Conservation (phyloP, 2,329 filamentous ascomycete genomes). For the Cladobotryum protrusum region DNA sequence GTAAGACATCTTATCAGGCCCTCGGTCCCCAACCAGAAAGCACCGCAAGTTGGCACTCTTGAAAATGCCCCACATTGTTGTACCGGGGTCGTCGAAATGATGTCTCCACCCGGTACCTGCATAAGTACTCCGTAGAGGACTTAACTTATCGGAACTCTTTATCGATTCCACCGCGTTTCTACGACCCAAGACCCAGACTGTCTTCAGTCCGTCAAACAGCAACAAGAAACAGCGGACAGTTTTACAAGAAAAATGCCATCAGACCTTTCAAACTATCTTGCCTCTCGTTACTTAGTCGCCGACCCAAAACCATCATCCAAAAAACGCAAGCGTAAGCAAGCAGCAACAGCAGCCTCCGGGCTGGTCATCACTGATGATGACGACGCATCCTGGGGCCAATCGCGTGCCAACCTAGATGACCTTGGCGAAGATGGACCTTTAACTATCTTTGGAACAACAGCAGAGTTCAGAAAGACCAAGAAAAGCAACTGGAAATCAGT, state of each 20-base stretch:
- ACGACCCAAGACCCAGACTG: neutral
- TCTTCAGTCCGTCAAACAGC: neutral
- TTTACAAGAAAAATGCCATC: slow-evolving; percentile 38
- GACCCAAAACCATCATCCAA: slow-evolving; percentile 49
- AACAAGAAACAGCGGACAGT: neutral
- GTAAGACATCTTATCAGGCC: slow-evolving; percentile 2
- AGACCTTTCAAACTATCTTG: slow-evolving; percentile 76
- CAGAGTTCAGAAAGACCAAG: slow-evolving; percentile 67
- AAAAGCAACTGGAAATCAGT: slow-evolving; percentile 77
- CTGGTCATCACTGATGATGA: slow-evolving; percentile 62
- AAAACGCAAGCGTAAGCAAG: slow-evolving; percentile 58
- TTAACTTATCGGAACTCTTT: neutral
- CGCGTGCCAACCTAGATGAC: slow-evolving; percentile 36
- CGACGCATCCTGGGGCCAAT: slow-evolving; percentile 45
- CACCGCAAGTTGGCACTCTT: neutral
- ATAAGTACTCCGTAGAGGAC: slow-evolving; percentile 12
- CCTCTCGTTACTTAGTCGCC: slow-evolving; percentile 75
- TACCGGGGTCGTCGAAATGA: slow-evolving; percentile 12
- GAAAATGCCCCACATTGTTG: slow-evolving; percentile 11
- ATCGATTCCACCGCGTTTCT: neutral
- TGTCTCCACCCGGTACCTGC: slow-evolving; percentile 17
- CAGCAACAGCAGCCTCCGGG: slow-evolving; percentile 37
- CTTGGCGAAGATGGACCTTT: slow-evolving; percentile 49
- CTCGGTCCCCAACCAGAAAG: neutral
- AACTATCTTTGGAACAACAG: slow-evolving; percentile 44